Percentiles rank a stretch among this genome's conserved stretches.
phyloP scores from a whole-genome alignment of 1,284 basidiomycete species.

The Ustilago cynodontis region DNA sequence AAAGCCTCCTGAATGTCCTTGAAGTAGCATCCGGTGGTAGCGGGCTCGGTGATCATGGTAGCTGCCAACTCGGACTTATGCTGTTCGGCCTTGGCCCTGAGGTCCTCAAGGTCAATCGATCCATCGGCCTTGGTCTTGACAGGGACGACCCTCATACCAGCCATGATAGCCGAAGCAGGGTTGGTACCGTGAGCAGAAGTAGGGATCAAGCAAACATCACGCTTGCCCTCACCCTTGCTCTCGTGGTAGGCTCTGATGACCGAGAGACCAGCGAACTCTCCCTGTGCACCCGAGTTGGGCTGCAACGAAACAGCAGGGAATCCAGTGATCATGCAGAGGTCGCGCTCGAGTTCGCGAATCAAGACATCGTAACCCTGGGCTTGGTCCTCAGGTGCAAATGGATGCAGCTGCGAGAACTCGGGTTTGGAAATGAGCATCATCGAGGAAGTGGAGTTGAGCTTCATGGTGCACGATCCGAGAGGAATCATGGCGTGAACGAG shows the following conservation, averaged over 20 bases:
- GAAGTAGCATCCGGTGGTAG: constrained; percentile 97
- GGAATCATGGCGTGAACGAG: constrained; percentile 97
- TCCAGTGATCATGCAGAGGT: constrained; percentile 93
- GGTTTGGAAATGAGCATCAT: constrained; percentile 97
- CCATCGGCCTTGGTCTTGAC: constrained; percentile 90
- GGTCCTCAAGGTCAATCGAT: constrained; percentile 87
- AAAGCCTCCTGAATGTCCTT: constrained; percentile 91
- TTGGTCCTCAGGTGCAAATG: constrained; percentile 91
- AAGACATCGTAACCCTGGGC: constrained; percentile 87
- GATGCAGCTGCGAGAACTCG: constrained; percentile 89
- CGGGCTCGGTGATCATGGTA: constrained; percentile 85
- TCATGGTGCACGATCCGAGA: constrained; percentile 78
- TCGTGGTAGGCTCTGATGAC: constrained; percentile 95
- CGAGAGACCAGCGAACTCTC: constrained; percentile 92
- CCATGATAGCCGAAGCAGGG: constrained; percentile 86
- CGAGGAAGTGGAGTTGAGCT: constrained; percentile 76
- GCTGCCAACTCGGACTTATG: constrained; percentile 92
- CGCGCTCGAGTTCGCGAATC: constrained; percentile 88
- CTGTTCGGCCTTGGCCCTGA: constrained; percentile 86
- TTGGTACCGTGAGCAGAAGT: constrained; percentile 92
- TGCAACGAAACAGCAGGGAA: constrained; percentile 94
- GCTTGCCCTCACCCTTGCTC: constrained; percentile 84
- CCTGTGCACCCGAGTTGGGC: constrained; percentile 95
- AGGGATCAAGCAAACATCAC: constrained; percentile 94
- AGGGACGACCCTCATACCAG: constrained; percentile 93